These are phyloP conservation scores for Lavandula angustifolia DNA, from an alignment of 257 asterid species.

Conservation along the genomic window DNA sequence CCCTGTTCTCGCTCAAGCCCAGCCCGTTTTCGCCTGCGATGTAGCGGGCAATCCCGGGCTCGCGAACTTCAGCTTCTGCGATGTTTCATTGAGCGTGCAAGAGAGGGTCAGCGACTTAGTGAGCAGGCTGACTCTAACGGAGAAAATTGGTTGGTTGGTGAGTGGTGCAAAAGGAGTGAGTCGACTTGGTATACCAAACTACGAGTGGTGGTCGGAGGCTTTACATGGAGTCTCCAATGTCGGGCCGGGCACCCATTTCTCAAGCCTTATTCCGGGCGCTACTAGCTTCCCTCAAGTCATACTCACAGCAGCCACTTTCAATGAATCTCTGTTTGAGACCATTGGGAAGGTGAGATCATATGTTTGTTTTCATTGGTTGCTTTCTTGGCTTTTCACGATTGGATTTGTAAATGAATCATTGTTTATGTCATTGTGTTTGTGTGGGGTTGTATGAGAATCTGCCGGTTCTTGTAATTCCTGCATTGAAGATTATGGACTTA, in stretches of 20 bases:
- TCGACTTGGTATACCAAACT: conserved; percentile 66
- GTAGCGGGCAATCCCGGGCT: conserved; percentile 46
- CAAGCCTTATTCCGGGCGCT: conserved; percentile 60
- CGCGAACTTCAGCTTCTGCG: conserved; percentile 57
- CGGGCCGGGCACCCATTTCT: conserved; percentile 63
- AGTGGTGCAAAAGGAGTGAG: conserved; percentile 46
- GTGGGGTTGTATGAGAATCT: neutral
- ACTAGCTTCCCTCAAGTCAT: conserved; percentile 80
- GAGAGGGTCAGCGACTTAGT: conserved; percentile 58
- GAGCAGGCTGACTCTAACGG: conserved; percentile 53
- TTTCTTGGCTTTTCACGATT: no score
- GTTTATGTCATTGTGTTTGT: no score
- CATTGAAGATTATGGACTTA: neutral
- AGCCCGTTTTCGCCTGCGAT: conserved; percentile 73
- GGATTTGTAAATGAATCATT: no score
- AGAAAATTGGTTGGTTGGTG: conserved; percentile 70
- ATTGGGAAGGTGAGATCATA: conserved; percentile 55
- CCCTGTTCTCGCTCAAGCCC: conserved; percentile 35
- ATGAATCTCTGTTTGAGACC: conserved; percentile 49
- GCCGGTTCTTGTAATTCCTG: neutral
- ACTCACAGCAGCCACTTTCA: conserved; percentile 71
- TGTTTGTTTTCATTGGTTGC: neutral
- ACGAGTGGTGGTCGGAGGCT: conserved; percentile 93
- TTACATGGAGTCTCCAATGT: conserved; percentile 64
- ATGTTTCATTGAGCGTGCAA: conserved; percentile 44